These are phyloP conservation scores for Aspergillus oerlinghausenensis DNA, from an alignment of 2,329 filamentous ascomycete species.

Conservation along the genomic window DNA sequence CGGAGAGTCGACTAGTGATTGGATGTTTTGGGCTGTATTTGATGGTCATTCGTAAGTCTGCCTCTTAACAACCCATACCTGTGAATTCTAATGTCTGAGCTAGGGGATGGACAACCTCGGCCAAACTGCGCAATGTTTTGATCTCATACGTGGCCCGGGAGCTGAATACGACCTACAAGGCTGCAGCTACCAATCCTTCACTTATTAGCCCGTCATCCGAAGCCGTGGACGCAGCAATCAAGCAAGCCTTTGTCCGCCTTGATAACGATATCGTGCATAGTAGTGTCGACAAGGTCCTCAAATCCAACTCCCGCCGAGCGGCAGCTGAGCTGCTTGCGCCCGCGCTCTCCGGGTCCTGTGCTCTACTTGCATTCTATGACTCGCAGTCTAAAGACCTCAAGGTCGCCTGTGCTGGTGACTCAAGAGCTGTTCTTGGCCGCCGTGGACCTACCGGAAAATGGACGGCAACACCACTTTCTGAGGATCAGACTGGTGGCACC, in stretches of 20 bases:
- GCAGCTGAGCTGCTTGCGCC: conserved; percentile 89
- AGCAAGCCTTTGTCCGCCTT: conserved; percentile 79
- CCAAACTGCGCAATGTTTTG: conserved; percentile 85
- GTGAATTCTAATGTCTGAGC: conserved; percentile 2
- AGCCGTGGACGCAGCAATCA: conserved; percentile 85
- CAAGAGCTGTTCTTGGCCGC: conserved; percentile 86
- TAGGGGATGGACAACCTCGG: conserved; percentile 96
- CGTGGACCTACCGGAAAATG: conserved; percentile 77
- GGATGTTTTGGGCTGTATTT: conserved; percentile 99
- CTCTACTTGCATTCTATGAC: conserved; percentile 94
- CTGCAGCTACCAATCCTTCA: conserved; percentile 55
- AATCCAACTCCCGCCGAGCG: conserved; percentile 81
- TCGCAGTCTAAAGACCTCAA: conserved; percentile 77
- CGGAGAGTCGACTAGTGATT: conserved; percentile 65
- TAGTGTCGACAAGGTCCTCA: conserved; percentile 85
- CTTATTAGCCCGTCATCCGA: conserved; percentile 66
- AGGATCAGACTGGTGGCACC: conserved; percentile 90
- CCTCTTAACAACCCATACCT: neutral
- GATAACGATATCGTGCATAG: conserved; percentile 94
- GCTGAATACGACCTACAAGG: conserved; percentile 85
- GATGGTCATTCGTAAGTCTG: conserved; percentile 79
- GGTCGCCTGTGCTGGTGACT: conserved; percentile 95
- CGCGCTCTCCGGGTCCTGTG: conserved; percentile 94
- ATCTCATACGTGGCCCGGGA: conserved; percentile 92
- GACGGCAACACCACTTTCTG: conserved; percentile 82